Base-by-base conservation (phyloP, 2,329 filamentous ascomycete species). In the Ophiosphaerella narmari region DNA sequence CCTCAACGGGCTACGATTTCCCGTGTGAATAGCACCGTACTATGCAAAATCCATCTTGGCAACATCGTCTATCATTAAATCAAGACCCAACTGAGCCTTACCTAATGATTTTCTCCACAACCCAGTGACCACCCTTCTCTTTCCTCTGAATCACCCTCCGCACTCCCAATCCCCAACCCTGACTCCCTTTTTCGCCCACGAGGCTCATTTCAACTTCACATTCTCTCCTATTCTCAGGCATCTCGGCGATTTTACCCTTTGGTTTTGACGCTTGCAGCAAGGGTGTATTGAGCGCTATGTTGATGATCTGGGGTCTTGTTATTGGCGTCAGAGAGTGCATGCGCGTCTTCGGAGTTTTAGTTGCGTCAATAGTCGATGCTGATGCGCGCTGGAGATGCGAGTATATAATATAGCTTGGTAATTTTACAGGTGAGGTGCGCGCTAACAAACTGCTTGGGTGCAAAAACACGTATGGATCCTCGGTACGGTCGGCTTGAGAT, bases 251-350 rank as follows among this genome's bases (percentile, higher is more conserved):
- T 78, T 94, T 92, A 62, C 94, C 94, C 68, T 97, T 86, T 1
- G 94, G 93, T 77, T 97, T 97, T 3, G 91, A 90, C 60, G 93
- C 91, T 33, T 84, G 84, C 18, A 97, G 73, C 46, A 99, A 77
- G 41, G 91, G 90, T 11, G 94, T 97, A 0, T 89, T 90, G 68
- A 91, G 88, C 5, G 91, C 90, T 46, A 97, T 78, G 1, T 84
- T 85, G 4, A 89, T 84, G 5, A 99, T 80, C 70, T 95, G 89
- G 2, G 83, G 81, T 1, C 85, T 88, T 13, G 86, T 89, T 6
- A 96, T 79, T 24, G 92, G 85, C 2, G 91, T 93, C 16, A 99
- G 80, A 3, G 93, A 84, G 68, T 93, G 89, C 89, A 99, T 95
- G 37, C 94, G 79, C 26, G 91, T 91, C 74, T 86, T 87, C 23